phyloP scores from a whole-genome alignment of 2,329 filamentous ascomycete species.

The Ophiognomonia clavigignenti-juglandacearum region DNA sequence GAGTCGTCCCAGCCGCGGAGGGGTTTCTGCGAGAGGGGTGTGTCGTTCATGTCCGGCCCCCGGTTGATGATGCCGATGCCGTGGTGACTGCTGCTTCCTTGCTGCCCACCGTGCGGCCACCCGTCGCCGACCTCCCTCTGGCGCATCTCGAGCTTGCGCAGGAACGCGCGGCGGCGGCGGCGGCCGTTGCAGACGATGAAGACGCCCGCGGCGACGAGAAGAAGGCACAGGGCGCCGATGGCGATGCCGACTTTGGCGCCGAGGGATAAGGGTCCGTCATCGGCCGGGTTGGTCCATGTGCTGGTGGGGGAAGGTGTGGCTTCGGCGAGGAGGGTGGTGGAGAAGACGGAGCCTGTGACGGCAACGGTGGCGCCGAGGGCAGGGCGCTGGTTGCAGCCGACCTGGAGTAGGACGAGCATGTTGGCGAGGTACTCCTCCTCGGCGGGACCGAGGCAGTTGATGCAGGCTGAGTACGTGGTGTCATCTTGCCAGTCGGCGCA shows the following conservation, averaged over 20 bases:
- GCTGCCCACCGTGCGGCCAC: constrained; percentile 39
- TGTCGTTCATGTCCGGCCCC: constrained; percentile 41
- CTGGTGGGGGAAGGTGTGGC: constrained; percentile 42
- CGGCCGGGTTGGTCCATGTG: constrained; percentile 32
- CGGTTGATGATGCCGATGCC: constrained; percentile 19
- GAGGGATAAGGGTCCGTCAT: constrained; percentile 44
- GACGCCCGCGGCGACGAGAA: constrained; percentile 46
- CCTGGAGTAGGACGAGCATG: constrained; percentile 48
- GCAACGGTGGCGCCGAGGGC: constrained; percentile 41
- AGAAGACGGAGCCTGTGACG: constrained; percentile 49
- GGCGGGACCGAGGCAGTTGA: constrained; percentile 38
- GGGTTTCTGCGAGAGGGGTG: constrained; percentile 50
- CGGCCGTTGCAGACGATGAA: constrained; percentile 53
- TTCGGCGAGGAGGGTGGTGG: constrained; percentile 39
- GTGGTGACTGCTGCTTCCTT: constrained; percentile 17
- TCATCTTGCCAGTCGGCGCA: constrained; percentile 43
- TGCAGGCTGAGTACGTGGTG: constrained; percentile 49
- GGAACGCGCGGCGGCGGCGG: constrained; percentile 46
- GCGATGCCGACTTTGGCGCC: constrained; percentile 56
- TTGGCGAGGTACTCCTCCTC: constrained; percentile 44
- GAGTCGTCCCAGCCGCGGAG: constrained; percentile 51
- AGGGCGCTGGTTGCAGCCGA: constrained; percentile 51
- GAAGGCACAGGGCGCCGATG: constrained; percentile 41
- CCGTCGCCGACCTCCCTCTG: constrained; percentile 30
- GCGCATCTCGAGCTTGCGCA: constrained; percentile 41